These are phyloP conservation scores for Kitagawia praeruptora DNA, from an alignment of 129 eudicot species.

Conservation along the genomic window DNA sequence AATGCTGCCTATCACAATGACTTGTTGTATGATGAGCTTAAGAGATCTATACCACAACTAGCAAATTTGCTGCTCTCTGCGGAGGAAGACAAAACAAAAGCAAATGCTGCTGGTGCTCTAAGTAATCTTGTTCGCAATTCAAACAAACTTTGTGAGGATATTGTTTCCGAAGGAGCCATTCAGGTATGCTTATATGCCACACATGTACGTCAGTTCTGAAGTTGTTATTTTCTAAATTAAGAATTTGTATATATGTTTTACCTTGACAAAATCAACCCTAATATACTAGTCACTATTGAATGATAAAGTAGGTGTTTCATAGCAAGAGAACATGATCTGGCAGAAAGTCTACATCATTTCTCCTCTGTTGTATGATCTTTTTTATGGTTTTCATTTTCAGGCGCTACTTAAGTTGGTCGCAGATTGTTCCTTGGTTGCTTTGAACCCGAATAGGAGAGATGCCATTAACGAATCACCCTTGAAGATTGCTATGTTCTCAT, in stretches of 20 bases:
- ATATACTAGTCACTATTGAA: neutral
- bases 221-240: neutral
- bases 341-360: neutral
- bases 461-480: slow-evolving; percentile 76
- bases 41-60: slow-evolving; percentile 77
- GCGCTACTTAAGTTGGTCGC: slow-evolving; percentile 76
- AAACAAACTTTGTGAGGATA: slow-evolving; percentile 77
- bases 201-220: neutral
- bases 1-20: slow-evolving; percentile 97
- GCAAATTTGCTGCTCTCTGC: slow-evolving; percentile 64
- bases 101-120: slow-evolving; percentile 95
- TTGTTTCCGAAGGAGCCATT: slow-evolving; percentile 88
- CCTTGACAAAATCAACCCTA: neutral
- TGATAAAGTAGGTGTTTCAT: neutral
- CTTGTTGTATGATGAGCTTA: slow-evolving; percentile 66
- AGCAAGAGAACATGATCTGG: neutral
- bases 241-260: neutral
- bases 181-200: slow-evolving; percentile 41
- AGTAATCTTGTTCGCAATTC: slow-evolving; percentile 96
- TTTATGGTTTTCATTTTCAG: slow-evolving; percentile 22
- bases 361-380: neutral
- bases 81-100: slow-evolving; percentile 93
- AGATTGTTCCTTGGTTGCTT: slow-evolving; percentile 60
- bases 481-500: slow-evolving; percentile 70
- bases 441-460: slow-evolving; percentile 64